These are phyloP conservation scores for Spathaspora girioi DNA, from an alignment of 805 yeast genomes.

Conservation along the genomic window DNA sequence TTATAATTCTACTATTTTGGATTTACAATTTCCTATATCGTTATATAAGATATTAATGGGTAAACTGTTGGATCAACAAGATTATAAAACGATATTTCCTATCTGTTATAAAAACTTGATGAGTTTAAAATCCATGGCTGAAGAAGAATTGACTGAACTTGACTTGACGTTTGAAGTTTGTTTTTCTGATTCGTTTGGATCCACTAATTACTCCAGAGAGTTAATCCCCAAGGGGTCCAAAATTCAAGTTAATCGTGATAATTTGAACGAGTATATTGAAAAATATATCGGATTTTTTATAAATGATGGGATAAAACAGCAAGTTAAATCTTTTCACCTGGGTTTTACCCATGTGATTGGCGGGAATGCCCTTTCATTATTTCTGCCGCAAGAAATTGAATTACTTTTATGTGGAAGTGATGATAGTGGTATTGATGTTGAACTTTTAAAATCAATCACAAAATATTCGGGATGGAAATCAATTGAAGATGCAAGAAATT, in stretches of 20 bases:
- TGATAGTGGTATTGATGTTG: slow-evolving; percentile 62
- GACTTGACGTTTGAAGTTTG: slow-evolving; percentile 60
- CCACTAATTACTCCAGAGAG: slow-evolving; percentile 37
- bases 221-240: slow-evolving; percentile 58
- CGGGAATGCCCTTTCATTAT: slow-evolving; percentile 74
- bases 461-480: slow-evolving; percentile 64
- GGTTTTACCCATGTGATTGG: slow-evolving; percentile 80
- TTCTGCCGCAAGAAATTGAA: slow-evolving; percentile 80
- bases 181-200: slow-evolving; percentile 47
- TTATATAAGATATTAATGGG: slow-evolving; percentile 71
- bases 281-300: slow-evolving; percentile 61
- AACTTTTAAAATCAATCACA: slow-evolving; percentile 65
- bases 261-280: slow-evolving; percentile 58
- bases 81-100: slow-evolving; percentile 69
- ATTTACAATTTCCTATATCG: slow-evolving; percentile 71
- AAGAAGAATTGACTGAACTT: slow-evolving; percentile 39
- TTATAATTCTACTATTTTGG: slow-evolving; percentile 84
- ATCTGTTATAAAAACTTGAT: slow-evolving; percentile 43
- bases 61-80: slow-evolving; percentile 54
- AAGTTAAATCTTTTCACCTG: slow-evolving; percentile 53
- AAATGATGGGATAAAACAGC: slow-evolving; percentile 48
- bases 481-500: slow-evolving; percentile 31
- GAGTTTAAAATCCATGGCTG: slow-evolving; percentile 20
- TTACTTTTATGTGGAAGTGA: slow-evolving; percentile 73
- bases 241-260: slow-evolving; percentile 53